Evolutionary conservation across 2,329 filamentous ascomycete genomes (phyloP).

Genomic region (Aspergillus sp.): DNA sequence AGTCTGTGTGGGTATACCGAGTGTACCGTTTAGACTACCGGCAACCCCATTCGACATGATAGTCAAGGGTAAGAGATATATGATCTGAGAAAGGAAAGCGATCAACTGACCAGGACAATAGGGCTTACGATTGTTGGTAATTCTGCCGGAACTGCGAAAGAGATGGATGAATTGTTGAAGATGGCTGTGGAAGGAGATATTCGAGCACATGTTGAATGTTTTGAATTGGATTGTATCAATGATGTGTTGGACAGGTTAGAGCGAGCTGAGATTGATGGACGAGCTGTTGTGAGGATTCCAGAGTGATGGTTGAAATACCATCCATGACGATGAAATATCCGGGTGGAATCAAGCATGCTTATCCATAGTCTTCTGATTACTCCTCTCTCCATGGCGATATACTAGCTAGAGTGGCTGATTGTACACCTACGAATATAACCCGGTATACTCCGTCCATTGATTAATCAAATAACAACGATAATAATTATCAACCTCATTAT

Average conservation of each 20-base stretch:
- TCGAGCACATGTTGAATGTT: constrained; percentile 31
- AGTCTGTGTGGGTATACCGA: constrained; percentile 45
- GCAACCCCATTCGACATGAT: constrained; percentile 46
- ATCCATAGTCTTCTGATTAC: not conserved
- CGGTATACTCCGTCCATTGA: not conserved
- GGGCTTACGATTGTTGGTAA: constrained; percentile 44
- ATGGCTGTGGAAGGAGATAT: constrained; percentile 41
- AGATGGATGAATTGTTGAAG: constrained; percentile 44
- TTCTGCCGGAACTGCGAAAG: constrained; percentile 40
- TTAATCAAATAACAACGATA: not conserved
- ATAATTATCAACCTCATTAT: too few relatives aligned
- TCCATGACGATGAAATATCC: too few relatives aligned
- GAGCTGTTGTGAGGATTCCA: constrained; percentile 32
- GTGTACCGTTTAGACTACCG: constrained; percentile 38
- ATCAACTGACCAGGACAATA: constrained; percentile 3
- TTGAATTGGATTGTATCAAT: constrained; percentile 29
- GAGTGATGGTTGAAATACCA: constrained; percentile 4
- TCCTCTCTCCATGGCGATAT: not conserved
- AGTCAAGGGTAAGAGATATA: constrained; percentile 31
- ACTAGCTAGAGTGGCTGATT: not conserved
- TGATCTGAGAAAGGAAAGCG: not conserved
- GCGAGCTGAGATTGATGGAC: constrained; percentile 33
- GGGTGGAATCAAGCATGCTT: not conserved
- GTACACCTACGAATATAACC: not conserved
- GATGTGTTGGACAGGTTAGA: constrained; percentile 30